Conservation (phyloP, 257 asterid genomes). For the Nicotiana tabacum region DNA sequence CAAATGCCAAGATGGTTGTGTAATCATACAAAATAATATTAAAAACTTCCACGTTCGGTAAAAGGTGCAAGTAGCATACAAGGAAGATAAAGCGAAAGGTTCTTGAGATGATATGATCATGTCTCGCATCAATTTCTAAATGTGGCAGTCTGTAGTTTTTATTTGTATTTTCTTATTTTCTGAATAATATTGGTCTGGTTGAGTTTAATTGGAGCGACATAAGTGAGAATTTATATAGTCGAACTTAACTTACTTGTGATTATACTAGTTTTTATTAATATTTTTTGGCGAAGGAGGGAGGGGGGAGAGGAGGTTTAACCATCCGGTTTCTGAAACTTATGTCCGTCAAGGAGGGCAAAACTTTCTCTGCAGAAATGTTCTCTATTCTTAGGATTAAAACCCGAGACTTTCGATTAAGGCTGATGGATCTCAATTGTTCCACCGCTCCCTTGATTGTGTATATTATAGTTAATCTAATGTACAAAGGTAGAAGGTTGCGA, state of each 20-base stretch:
- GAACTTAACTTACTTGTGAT: too few relatives aligned
- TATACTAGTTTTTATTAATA: neutral
- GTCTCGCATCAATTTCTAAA: neutral
- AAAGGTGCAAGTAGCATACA: too few relatives aligned
- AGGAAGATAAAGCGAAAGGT: neutral
- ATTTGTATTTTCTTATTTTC: too few relatives aligned
- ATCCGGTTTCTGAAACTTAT: neutral
- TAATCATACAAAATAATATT: too few relatives aligned
- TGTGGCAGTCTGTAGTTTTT: too few relatives aligned
- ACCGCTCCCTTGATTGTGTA: neutral
- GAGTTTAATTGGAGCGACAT: neutral
- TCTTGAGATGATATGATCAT: neutral
- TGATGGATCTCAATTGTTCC: neutral
- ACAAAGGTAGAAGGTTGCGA: neutral
- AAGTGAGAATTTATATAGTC: neutral
- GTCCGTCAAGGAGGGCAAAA: too few relatives aligned
- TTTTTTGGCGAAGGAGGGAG: too few relatives aligned
- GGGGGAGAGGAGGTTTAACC: too few relatives aligned
- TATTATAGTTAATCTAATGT: neutral
- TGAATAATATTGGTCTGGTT: too few relatives aligned
- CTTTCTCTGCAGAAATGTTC: neutral
- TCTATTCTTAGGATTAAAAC: neutral
- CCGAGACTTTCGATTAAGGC: neutral
- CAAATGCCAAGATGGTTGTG: too few relatives aligned
- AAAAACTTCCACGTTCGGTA: too few relatives aligned